A percentile compares a stretch with the other conserved stretches of the same genome.
Conservation (phyloP, 129 eudicot genomes). For the Deinandra increscens region DNA sequence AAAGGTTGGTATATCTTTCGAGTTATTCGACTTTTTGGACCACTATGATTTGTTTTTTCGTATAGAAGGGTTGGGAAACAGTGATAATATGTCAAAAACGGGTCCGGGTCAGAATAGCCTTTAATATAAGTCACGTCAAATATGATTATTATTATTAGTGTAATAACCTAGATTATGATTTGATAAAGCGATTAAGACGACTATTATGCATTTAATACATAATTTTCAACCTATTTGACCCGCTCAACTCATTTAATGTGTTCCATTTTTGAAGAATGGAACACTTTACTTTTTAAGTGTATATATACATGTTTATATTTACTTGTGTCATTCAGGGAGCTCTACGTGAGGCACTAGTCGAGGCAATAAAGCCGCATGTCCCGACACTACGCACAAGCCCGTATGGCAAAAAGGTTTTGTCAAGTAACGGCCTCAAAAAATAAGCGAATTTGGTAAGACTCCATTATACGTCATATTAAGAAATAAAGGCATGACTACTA, state of each 20-base stretch:
- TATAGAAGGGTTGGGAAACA: background rate
- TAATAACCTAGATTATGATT: background rate
- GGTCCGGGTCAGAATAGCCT: background rate
- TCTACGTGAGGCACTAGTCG: slow-evolving; percentile 48
- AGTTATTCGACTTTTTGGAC: background rate
- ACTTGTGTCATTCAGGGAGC: slow-evolving; percentile 42
- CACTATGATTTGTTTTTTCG: no score
- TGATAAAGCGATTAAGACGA: background rate
- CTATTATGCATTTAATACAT: background rate
- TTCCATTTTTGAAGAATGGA: background rate
- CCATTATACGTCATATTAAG: background rate
- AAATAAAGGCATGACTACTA: background rate
- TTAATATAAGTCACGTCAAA: background rate
- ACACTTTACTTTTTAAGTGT: no score
- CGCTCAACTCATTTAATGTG: background rate
- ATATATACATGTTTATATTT: background rate
- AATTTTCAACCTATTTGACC: background rate
- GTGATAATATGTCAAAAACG: background rate
- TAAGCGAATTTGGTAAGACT: slow-evolving; percentile 30
- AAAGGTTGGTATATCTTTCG: slow-evolving; percentile 35
- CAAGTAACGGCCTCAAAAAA: slow-evolving; percentile 53
- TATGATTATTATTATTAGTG: background rate
- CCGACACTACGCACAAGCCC: slow-evolving; percentile 54
- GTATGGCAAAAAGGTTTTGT: slow-evolving; percentile 57
- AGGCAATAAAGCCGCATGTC: slow-evolving; percentile 57